These are phyloP conservation scores for Xylaria hypoxylon DNA, from an alignment of 2,329 filamentous ascomycete genomes.

Conservation along the genomic window DNA sequence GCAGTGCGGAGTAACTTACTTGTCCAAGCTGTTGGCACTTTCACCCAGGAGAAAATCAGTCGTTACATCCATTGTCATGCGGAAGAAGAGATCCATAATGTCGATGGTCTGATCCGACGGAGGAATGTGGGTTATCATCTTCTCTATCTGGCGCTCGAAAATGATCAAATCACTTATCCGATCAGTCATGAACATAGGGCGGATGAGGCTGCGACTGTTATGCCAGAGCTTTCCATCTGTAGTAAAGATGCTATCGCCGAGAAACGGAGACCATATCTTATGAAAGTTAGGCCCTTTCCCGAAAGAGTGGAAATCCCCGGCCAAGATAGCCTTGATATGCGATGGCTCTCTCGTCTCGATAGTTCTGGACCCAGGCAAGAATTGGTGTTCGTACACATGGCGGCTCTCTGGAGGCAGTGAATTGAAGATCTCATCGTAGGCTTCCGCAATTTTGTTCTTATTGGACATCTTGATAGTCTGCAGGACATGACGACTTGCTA, in stretches of 20 bases:
- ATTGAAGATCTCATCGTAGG: conserved; percentile 23
- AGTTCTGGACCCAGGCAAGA: conserved; percentile 26
- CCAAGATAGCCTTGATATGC: conserved; percentile 67
- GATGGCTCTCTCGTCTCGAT: conserved; percentile 60
- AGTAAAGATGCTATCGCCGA: conserved; percentile 67
- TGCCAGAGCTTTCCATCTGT: conserved; percentile 64
- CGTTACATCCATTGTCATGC: conserved; percentile 72
- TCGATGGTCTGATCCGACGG: conserved; percentile 65
- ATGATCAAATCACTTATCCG: conserved; percentile 62
- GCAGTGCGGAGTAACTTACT: conserved; percentile 47
- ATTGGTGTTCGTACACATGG: conserved; percentile 33
- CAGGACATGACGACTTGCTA: conserved; percentile 14
- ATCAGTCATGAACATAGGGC: conserved; percentile 56
- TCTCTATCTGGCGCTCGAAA: conserved; percentile 69
- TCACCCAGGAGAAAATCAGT: conserved; percentile 76
- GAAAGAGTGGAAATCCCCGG: conserved; percentile 67
- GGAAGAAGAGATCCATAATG: conserved; percentile 72
- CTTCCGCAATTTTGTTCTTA: conserved; percentile 25
- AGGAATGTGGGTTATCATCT: conserved; percentile 68
- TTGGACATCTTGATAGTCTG: conserved; percentile 21
- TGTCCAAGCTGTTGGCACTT: conserved; percentile 61
- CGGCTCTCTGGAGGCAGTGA: conserved; percentile 22
- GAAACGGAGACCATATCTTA: conserved; percentile 56
- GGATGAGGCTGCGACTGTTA: conserved; percentile 61
- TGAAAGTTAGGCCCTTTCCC: conserved; percentile 57